These are phyloP conservation scores for Cladophialophora bantiana DNA, from an alignment of 2,329 filamentous ascomycete species.

Conservation along the genomic window DNA sequence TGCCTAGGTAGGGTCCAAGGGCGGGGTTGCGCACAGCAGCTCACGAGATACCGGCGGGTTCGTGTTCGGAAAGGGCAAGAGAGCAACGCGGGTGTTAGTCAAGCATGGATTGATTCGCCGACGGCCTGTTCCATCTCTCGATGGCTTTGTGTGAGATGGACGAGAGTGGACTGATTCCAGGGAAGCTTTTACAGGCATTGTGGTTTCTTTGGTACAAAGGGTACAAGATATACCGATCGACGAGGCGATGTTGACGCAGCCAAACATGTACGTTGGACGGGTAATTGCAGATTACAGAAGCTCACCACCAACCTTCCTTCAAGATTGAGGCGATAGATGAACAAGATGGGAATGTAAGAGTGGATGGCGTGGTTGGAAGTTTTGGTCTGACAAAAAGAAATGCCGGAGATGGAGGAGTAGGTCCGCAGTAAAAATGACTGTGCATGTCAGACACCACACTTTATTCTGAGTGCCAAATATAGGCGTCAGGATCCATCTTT, in stretches of 20 bases:
- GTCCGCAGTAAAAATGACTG: background rate
- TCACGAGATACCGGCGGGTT: constrained; percentile 7
- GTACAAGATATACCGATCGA: background rate
- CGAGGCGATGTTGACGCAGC: background rate
- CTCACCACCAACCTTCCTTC: background rate
- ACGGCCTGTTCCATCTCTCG: constrained; percentile 13
- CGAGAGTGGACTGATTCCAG: background rate
- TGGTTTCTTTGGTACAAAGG: no score
- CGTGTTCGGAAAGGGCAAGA: constrained; percentile 14
- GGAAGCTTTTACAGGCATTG: background rate
- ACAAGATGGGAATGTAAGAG: no score
- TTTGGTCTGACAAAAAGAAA: background rate
- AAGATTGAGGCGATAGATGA: background rate
- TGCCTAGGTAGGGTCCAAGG: constrained; percentile 4
- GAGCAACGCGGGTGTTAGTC: constrained; percentile 18
- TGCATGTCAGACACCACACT: background rate
- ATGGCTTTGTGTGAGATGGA: constrained; percentile 2
- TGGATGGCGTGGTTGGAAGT: background rate
- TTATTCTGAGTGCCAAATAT: background rate
- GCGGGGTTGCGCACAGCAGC: constrained; percentile 20
- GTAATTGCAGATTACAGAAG: background rate
- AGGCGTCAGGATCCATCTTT: background rate
- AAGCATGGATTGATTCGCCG: constrained; percentile 20
- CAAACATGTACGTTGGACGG: background rate
- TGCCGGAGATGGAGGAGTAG: background rate